Base-by-base conservation (phyloP, 2,329 filamentous ascomycete species). In the Pyricularia pennisetigena region DNA sequence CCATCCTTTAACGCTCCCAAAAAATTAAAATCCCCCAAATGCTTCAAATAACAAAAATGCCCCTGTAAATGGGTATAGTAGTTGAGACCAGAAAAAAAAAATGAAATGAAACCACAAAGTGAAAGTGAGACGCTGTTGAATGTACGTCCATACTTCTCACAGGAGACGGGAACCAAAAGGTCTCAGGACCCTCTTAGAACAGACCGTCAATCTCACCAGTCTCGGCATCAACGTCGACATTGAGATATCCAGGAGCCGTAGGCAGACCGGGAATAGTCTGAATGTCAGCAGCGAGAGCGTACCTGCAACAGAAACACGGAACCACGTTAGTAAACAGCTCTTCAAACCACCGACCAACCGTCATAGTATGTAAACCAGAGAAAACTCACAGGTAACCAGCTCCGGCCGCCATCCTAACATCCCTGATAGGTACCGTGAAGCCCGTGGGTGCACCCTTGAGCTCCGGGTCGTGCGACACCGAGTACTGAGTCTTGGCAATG, bases 401-500 rank as follows among this genome's bases (percentile, higher is more conserved):
- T 75, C 95, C 95, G 69, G 94, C 94, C 30, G 95, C 95, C 85
- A 99, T 88, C 71, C 94, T 85, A 57, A 99, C 94, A 76, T 99
- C 95, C 69, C 94, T 85, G 73, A 99, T 97, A 1, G 95, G 95
- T 6, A 99, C 88, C 0, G 92, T 96, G 79, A 98, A 99, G 69
- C 94, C 95, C 4, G 90, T 92, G 28, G 95, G 95, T 9, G 95
- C 95, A 71, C 95, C 95, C 86, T 99, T 99, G 74, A 98, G 85
- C 12, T 91, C 88, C 2, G 94, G 90, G 78, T 99, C 93, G 79
- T 98, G 94, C 69, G 91, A 95, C 65, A 99, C 85, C 41, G 92
- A 97, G 82, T 99, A 99, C 79, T 99, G 95, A 16, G 95, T 99
- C 88, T 99, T 99, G 71, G 95, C 95, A 72, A 98, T 87, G 78